Conservation (phyloP, 352 stramenopile genomes). For the Phytophthora sp. region DNA sequence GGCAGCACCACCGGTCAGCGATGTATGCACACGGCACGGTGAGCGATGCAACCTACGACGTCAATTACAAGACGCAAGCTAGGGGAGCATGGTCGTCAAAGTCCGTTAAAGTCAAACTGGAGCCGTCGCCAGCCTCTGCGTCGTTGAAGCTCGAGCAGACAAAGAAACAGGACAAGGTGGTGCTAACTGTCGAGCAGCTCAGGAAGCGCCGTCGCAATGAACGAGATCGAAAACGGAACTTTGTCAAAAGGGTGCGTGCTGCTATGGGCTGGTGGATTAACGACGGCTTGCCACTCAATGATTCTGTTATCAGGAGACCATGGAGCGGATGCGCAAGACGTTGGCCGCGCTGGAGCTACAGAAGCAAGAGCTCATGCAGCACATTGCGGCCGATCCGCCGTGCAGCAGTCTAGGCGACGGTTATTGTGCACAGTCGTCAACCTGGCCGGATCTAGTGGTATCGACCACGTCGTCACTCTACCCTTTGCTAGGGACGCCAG, state of each 20-base stretch:
- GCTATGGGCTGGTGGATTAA: not conserved
- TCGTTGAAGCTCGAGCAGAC: constrained; percentile 9
- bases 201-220: constrained; percentile 31
- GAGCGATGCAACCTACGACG: not conserved
- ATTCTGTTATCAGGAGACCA: constrained; percentile 21
- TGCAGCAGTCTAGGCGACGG: not conserved
- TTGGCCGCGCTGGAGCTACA: constrained; percentile 18
- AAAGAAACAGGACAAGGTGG: constrained; percentile 2
- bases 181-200: constrained; percentile 8
- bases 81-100: not conserved
- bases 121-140: not conserved
- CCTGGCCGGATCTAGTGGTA: constrained; percentile 1
- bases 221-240: constrained; percentile 24
- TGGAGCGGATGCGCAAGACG: constrained; percentile 14
- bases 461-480: constrained; percentile 4
- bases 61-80: not conserved
- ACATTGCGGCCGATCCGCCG: not conserved
- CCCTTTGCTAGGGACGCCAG: not conserved
- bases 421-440: constrained; percentile 2
- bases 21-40: not conserved
- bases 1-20: not conserved
- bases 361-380: constrained; percentile 37
- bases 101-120: constrained; percentile 23
- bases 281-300: not conserved
- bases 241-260: constrained; percentile 41